A percentile compares a stretch with the other conserved stretches of the same genome.
phyloP scores from a whole-genome alignment of 345 rosid genomes.

The Eutrema japonicum region DNA sequence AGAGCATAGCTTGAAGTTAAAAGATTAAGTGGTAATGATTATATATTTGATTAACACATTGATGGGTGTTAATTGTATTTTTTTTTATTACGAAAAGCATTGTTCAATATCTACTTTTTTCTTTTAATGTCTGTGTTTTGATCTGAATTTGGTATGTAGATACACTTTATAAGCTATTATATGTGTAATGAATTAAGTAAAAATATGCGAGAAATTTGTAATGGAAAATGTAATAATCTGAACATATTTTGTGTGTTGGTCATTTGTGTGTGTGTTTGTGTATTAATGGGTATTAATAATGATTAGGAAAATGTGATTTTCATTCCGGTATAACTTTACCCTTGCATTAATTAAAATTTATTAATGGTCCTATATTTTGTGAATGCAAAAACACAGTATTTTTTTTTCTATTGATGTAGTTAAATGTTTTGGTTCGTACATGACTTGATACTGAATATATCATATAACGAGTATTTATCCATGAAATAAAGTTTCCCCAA shows the following conservation, averaged over 20 bases:
- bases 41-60: conserved; percentile 40
- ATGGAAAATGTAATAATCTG: conserved; percentile 39
- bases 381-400: not conserved
- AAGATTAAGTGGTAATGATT: conserved; percentile 22
- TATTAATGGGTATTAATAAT: not conserved
- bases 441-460: not conserved
- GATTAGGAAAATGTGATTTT: not conserved
- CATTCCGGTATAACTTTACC: not conserved
- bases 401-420: not conserved
- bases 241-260: conserved; percentile 24
- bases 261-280: not conserved
- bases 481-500: not conserved
- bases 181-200: conserved; percentile 33
- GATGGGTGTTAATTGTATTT: conserved; percentile 42
- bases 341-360: not conserved
- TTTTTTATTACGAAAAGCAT: conserved; percentile 31
- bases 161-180: conserved; percentile 37
- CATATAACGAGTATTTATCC: not conserved
- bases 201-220: conserved; percentile 36
- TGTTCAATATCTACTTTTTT: conserved; percentile 33
- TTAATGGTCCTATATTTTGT: not conserved
- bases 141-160: conserved; percentile 43
- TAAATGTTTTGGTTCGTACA: not conserved
- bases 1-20: conserved; percentile 56
- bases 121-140: conserved; percentile 33